phyloP scores from a whole-genome alignment of 2,329 filamentous ascomycete species.

The Penicillium sumatraense region DNA sequence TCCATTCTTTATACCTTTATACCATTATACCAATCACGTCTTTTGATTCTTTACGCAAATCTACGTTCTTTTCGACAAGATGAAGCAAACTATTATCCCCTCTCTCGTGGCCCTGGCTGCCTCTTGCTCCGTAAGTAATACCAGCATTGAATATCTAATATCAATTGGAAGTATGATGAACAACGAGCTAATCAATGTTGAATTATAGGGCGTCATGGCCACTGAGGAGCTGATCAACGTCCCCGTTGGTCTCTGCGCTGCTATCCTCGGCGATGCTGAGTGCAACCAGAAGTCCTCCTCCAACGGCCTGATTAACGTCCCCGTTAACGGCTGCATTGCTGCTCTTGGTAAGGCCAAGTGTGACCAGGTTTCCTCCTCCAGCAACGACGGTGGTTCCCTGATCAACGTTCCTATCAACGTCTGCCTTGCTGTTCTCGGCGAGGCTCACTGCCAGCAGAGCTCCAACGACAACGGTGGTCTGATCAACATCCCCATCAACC shows the following conservation, averaged over 20 bases:
- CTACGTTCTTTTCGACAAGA: slow-evolving; percentile 19
- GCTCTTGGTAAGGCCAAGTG: slow-evolving; percentile 31
- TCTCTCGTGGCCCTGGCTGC: slow-evolving; percentile 30
- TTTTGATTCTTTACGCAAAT: slow-evolving; percentile 14
- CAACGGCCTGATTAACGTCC: slow-evolving; percentile 31
- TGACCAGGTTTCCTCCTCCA: slow-evolving; percentile 23
- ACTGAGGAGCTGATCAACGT: slow-evolving; percentile 26
- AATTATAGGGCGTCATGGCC: slow-evolving; percentile 16
- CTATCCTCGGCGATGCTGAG: slow-evolving; percentile 28
- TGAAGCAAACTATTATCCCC: slow-evolving; percentile 29
- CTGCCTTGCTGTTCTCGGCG: slow-evolving; percentile 35
- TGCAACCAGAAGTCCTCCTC: slow-evolving; percentile 26
- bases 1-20: slow-evolving; percentile 33
- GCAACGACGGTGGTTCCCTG: slow-evolving; percentile 16
- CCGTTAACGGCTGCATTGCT: slow-evolving; percentile 27
- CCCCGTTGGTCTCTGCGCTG: slow-evolving; percentile 29
- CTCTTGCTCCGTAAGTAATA: slow-evolving; percentile 19
- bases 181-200: neutral
- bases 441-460: slow-evolving; percentile 29
- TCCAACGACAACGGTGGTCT: slow-evolving; percentile 22
- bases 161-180: slow-evolving; percentile 1
- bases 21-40: slow-evolving; percentile 1
- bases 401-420: slow-evolving; percentile 34
- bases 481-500: slow-evolving; percentile 33
- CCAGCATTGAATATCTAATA: too few species aligned